Conservation (phyloP, 2,329 filamentous ascomycete genomes). For the Corinectria fuckeliana region DNA sequence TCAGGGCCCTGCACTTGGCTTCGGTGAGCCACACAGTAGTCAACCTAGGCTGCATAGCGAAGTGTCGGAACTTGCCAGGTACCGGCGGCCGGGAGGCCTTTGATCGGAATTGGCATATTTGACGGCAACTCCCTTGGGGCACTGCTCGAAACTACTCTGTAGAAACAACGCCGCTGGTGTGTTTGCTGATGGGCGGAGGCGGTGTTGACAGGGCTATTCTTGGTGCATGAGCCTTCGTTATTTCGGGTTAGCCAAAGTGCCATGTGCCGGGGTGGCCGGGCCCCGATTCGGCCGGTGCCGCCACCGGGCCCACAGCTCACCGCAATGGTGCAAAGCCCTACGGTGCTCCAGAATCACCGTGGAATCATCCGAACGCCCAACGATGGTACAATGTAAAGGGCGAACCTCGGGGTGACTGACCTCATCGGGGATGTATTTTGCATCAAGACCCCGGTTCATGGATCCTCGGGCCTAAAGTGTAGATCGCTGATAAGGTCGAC, state of each 20-base stretch:
- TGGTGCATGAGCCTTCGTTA: slow-evolving; percentile 29
- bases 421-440: slow-evolving; percentile 25
- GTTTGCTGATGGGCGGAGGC: slow-evolving; percentile 23
- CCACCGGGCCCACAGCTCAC: too few species aligned
- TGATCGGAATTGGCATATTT: slow-evolving; percentile 5
- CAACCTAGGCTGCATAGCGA: slow-evolving; percentile 7
- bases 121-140: slow-evolving; percentile 15
- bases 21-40: slow-evolving; percentile 11
- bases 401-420: slow-evolving; percentile 28
- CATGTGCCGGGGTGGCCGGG: slow-evolving; percentile 32
- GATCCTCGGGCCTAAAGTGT: slow-evolving; percentile 5
- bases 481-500: neutral
- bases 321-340: slow-evolving; percentile 21
- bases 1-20: slow-evolving; percentile 10
- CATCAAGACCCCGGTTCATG: slow-evolving; percentile 7
- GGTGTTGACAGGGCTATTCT: slow-evolving; percentile 33
- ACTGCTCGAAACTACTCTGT: slow-evolving; percentile 27
- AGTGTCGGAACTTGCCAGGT: slow-evolving; percentile 3
- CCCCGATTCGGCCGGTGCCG: slow-evolving; percentile 24
- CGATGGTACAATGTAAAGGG: neutral
- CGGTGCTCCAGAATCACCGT: slow-evolving; percentile 23
- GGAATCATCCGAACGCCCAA: slow-evolving; percentile 17
- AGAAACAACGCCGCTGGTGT: slow-evolving; percentile 2
- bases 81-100: slow-evolving; percentile 1
- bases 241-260: slow-evolving; percentile 25